Base-by-base conservation (phyloP, 2,329 filamentous ascomycete species). In the Myriosclerotinia duriaeana region DNA sequence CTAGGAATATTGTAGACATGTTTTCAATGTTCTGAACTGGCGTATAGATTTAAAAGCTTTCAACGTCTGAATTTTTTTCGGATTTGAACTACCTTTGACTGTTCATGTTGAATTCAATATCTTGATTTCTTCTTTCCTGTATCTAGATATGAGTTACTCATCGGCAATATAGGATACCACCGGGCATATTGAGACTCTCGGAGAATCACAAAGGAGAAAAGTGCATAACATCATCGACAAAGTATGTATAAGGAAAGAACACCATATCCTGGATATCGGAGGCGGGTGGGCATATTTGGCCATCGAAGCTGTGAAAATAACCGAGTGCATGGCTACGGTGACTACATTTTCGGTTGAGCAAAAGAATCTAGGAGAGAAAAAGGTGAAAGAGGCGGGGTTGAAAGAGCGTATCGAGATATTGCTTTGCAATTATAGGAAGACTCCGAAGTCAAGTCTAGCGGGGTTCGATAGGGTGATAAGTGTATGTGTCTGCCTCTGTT, bases 221-320 rank as follows among this genome's bases (percentile, higher is more conserved):
- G 77, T 91, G 15, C 79, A 82, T 65, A 82, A 84, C 11, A 88
- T 90, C 73, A 85, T 91, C 59, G 79, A 84, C 55, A 86, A 86
- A 53, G 85, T 86, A 34, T 82, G 79, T 59, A 84, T 90, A 69
- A 85, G 87, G 69, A 64, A 80, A 0, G 81, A 81, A 1, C 87
- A 91, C 69, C 88, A 90, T 71, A 83, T 91, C 3, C 78, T 91
- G 17, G 89, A 91, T 70, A 90, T 91, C 59, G 89, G 89, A 4
- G 89, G 87, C 0, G 88, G 89, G 11, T 91, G 88, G 89, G 89
- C 88, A 1, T 87, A 84, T 52, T 86, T 91, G 69, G 87, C 88
- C 5, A 89, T 91, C 56, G 82, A 85, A 68, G 89, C 88, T 0
- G 88, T 88, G 1, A 80, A 82, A 68, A 80, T 78, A 70, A 89